phyloP scores from a whole-genome alignment of 1,284 basidiomycete genomes.

The Microbotryomycetes sp. region DNA sequence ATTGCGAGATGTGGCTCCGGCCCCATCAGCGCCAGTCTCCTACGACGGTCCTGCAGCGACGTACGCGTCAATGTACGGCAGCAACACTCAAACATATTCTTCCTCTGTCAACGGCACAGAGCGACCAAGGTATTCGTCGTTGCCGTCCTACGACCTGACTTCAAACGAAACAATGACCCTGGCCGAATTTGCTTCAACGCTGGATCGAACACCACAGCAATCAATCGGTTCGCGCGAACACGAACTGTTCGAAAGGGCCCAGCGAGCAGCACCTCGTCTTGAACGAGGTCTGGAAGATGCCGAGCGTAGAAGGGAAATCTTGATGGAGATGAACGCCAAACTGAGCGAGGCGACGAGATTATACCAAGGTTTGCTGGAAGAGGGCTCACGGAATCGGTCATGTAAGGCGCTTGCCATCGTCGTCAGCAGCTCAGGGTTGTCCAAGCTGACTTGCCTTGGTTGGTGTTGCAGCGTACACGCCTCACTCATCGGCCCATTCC shows the following conservation, averaged over 20 bases:
- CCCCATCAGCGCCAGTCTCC: conserved; percentile 36
- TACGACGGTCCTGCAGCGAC: conserved; percentile 2
- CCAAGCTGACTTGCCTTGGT: too few relatives aligned
- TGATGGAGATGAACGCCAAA: conserved; percentile 33
- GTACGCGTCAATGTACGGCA: conserved; percentile 16
- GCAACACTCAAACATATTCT: background rate
- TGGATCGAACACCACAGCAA: background rate
- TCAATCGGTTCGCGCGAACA: background rate
- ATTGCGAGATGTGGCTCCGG: conserved; percentile 71
- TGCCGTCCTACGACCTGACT: conserved; percentile 26
- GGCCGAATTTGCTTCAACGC: background rate
- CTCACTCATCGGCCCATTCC: background rate
- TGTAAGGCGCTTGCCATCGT: too few relatives aligned
- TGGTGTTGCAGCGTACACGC: background rate
- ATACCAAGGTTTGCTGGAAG: conserved; percentile 30
- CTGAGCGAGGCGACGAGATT: conserved; percentile 30
- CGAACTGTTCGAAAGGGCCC: conserved; percentile 3
- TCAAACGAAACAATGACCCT: background rate
- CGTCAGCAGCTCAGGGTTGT: too few relatives aligned
- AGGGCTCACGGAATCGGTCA: background rate
- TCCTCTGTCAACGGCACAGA: background rate
- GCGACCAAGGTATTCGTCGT: background rate
- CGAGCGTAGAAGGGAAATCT: conserved; percentile 8
- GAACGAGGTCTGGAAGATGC: conserved; percentile 14
- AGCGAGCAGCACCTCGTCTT: background rate